phyloP scores from a whole-genome alignment of 331 rosid genomes.

The Malus hybrid region DNA sequence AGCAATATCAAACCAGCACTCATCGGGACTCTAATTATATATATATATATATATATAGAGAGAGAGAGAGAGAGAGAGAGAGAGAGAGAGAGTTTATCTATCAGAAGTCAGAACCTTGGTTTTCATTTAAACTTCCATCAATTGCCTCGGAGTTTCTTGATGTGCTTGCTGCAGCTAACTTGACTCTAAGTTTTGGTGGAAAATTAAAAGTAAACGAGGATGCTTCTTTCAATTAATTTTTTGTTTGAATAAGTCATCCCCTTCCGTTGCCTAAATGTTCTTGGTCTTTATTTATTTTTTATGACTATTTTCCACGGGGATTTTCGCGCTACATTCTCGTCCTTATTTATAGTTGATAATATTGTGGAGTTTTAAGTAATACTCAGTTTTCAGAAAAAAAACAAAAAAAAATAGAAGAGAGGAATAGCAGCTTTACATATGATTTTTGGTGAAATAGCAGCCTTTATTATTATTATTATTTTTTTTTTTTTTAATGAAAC shows the following conservation, averaged over 20 bases:
- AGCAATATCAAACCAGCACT: no score
- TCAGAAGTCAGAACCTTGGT: background rate
- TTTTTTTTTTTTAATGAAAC: background rate
- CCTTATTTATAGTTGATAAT: background rate
- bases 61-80: no score
- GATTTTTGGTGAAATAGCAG: background rate
- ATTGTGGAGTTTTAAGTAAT: background rate
- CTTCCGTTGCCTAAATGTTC: background rate
- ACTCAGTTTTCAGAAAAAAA: background rate
- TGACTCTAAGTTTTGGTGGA: background rate
- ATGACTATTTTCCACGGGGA: background rate
- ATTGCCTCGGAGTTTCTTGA: background rate
- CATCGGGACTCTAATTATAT: no score
- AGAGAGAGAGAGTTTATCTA: no score
- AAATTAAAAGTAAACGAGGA: background rate
- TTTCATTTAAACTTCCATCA: background rate
- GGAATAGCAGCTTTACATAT: background rate
- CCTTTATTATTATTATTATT: no score
- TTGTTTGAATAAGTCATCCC: background rate
- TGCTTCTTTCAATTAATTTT: background rate
- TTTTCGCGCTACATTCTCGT: background rate
- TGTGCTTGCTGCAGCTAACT: background rate
- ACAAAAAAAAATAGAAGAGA: background rate
- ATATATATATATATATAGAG: no score
- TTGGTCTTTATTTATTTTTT: background rate